Base-by-base conservation (phyloP, 331 rosid genomes). In the Quercus tomentella region DNA sequence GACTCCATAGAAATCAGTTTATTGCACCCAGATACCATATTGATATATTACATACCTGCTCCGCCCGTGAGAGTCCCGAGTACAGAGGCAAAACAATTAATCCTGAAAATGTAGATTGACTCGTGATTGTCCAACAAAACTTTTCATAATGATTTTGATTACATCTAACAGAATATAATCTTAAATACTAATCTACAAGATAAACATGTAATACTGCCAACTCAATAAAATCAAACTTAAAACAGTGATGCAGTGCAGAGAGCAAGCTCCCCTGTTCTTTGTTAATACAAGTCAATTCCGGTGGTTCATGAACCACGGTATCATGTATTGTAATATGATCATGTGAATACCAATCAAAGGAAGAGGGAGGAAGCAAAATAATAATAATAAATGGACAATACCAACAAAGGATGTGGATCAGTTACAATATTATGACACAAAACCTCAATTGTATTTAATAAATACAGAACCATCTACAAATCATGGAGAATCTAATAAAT, bases 11-110 rank as follows among this genome's bases (percentile, higher is more conserved):
- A 67, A 63, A 77, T 37, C 23, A 78, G 60, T 54, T 26, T 23
- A 20, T 17, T 75, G 6, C 57, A 51, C 28, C 74, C 6, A 63
- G 70, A 67, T 28, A 55, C 25, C 5, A 76, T 35, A 72, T 33
- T 18, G 62, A 74, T 28, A 69, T 28, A 76, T 81, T 43, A 76
- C 83, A 72, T 77, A 92, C 98, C 96, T 92, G 98, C 3, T 94
- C 97, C 49, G 91, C 89, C 54, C 97, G 97, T 49, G 97, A 88
- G 82, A 94, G 97, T 76, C 98, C 98, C 1, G 98, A 94, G 92
- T 94, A 94, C 45, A 94, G 89, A 71, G 98, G 98, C 89, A 94
- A 84, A 76, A 92, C 28, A 75, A 89, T 57, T 77, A 94, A 77
- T 80, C 91, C 98, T 94, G 84, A 78, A 88, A 81, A 74, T 69